phyloP scores from a whole-genome alignment of 2,329 filamentous ascomycete species.

The Claviceps purpurea region DNA sequence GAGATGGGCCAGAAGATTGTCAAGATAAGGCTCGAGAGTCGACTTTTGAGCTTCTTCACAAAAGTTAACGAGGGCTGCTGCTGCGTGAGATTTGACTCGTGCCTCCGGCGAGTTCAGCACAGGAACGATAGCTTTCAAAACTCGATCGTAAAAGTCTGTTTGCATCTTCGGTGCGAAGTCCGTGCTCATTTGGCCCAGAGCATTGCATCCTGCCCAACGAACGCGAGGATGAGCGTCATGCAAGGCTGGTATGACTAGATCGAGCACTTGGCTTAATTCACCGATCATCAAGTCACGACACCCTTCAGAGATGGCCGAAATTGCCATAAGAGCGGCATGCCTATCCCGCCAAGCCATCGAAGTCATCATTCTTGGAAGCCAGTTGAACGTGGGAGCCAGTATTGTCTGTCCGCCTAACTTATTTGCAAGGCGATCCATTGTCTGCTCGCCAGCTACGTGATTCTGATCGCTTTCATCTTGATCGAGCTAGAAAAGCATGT shows the following conservation, averaged over 20 bases:
- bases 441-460: slow-evolving; percentile 94
- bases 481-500: slow-evolving; percentile 50
- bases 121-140: slow-evolving; percentile 83
- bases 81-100: slow-evolving; percentile 90
- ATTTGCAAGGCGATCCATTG: slow-evolving; percentile 94
- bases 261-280: slow-evolving; percentile 85
- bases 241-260: slow-evolving; percentile 84
- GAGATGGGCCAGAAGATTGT: slow-evolving; percentile 70
- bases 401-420: slow-evolving; percentile 93
- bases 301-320: slow-evolving; percentile 95
- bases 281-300: slow-evolving; percentile 92
- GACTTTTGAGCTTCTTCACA: slow-evolving; percentile 95
- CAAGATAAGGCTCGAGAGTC: slow-evolving; percentile 84
- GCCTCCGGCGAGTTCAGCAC: slow-evolving; percentile 83
- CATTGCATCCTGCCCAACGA: slow-evolving; percentile 94
- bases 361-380: slow-evolving; percentile 95
- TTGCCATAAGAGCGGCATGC: slow-evolving; percentile 95
- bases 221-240: slow-evolving; percentile 86
- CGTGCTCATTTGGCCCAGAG: slow-evolving; percentile 98
- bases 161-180: slow-evolving; percentile 98
- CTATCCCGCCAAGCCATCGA: slow-evolving; percentile 90
- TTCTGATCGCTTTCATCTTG: slow-evolving; percentile 94
- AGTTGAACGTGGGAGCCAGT: slow-evolving; percentile 84
- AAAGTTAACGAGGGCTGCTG: slow-evolving; percentile 96
- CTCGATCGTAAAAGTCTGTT: slow-evolving; percentile 77